phyloP scores from a whole-genome alignment of 169 alveolate genomes.

The Haemoproteus tartakovskyi region DNA sequence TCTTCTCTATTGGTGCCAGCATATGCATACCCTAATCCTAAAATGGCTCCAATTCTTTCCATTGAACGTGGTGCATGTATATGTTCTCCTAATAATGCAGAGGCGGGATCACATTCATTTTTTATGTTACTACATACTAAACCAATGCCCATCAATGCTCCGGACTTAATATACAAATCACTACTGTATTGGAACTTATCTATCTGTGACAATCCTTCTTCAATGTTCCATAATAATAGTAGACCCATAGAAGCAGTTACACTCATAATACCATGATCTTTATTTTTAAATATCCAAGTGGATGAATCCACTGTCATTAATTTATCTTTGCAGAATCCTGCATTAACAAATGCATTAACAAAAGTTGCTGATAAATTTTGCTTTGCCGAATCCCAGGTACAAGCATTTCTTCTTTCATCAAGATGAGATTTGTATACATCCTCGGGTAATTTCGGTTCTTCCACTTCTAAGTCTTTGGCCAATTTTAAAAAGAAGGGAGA shows the following conservation, averaged over 20 bases:
- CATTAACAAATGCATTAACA: constrained; percentile 98
- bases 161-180: constrained; percentile 94
- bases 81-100: constrained; percentile 92
- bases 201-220: constrained; percentile 92
- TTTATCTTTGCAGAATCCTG: constrained; percentile 94
- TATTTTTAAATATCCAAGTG: constrained; percentile 93
- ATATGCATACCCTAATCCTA: constrained; percentile 97
- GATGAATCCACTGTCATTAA: constrained; percentile 84
- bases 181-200: constrained; percentile 92
- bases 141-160: constrained; percentile 94
- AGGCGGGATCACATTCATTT: constrained; percentile 94
- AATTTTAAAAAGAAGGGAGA: constrained; percentile 84
- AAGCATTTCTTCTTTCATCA: constrained; percentile 81
- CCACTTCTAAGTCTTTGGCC: constrained; percentile 92
- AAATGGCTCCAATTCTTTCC: constrained; percentile 90
- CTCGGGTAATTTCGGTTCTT: constrained; percentile 95
- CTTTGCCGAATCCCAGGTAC: constrained; percentile 88
- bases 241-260: constrained; percentile 96
- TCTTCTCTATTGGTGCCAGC: constrained; percentile 96
- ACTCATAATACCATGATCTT: constrained; percentile 92
- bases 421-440: constrained; percentile 89
- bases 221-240: constrained; percentile 96
- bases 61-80: constrained; percentile 80
- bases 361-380: constrained; percentile 95
- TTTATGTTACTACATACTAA: constrained; percentile 89